Base-by-base conservation (phyloP, 441 rosid genomes). In the Breynia disticha region DNA sequence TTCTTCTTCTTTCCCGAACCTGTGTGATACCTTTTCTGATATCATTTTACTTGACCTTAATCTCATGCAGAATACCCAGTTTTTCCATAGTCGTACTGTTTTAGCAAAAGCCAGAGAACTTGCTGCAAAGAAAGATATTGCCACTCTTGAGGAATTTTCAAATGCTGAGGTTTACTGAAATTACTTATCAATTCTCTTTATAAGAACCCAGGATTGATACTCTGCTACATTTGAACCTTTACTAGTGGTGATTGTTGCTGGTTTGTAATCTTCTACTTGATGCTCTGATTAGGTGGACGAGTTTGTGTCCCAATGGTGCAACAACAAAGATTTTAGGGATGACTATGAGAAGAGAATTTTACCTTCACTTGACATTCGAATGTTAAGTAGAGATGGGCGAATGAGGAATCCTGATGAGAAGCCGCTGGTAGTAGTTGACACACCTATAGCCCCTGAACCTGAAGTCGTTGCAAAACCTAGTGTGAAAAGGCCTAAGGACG, bases 341-440 rank as follows among this genome's bases (percentile, higher is more conserved):
- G 95, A 89, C 62, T 93, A 89, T 18, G 72, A 81, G 76, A 84
- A 76, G 59, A 72, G 96, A 66, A 61, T 89, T 24, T 50, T 78
- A 62, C 53, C 56, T 54, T 93, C 97, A 13, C 71, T 86, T 60
- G 86, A 88, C 55, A 57, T 52, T 43, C 75, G 80, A 37, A 82
- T 76, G 68, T n/a, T 84, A 71, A 83, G 82, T 58, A 70, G 61
- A 48, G 79, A 91, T 74, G 96, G 84, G 46, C 80, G 87, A 39
- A 79, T 83, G 7, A 82, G 81, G 74, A 85, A 80, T 75, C 89
- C 89, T 9, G 83, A 70, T 51, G 99, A 94, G 84, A 89, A 81
- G 79, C 96, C 91, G 48, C 59, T 87, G 46, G 49, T 77, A 41
- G 63, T 42, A n/a, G 54, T 43, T 22, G 81, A 68, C 67, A 62